Evolutionary conservation across 2,329 filamentous ascomycete genomes (phyloP), one percentile per base, ranked within the genome.

Genomic region (Niveomyces coronatus): DNA sequence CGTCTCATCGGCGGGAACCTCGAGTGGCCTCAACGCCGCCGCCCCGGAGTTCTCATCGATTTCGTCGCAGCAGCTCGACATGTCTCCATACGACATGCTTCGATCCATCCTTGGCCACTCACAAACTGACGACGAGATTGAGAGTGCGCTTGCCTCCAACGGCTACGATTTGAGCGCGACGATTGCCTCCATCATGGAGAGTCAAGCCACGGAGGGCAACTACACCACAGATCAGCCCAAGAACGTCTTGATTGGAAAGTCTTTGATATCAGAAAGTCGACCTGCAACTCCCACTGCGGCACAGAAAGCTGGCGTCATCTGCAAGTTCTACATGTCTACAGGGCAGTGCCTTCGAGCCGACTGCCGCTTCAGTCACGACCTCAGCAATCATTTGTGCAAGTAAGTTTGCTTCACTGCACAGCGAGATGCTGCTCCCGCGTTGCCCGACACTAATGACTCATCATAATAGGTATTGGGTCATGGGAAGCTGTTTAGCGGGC

Each of bases 41-140:
- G 85, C 85, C 5, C 82, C 88, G 17, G 87, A 95, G 57, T 95
- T 76, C 49, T 70, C 73, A 1, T 65, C 62, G 45, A 57, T 64
- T 55, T 67, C 71, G 22, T 63, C 71, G 35, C 75, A 81, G 55
- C 82, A 83, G 53, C 76, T 78, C 40, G 88, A 96, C 53, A 96
- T 98, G 89, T 93, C 85, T 42, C 89, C 91, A 1, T 94, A 95
- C 61, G 91, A 98, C 56, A 96, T 98, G 76, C 71, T 98, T 40
- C 84, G 91, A 44, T 95, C 89, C 5, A 93, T 98, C 28, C 70
- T 98, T 18, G 86, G 89, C 33, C 86, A 91, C 50, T 79, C 85
- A 39, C 82, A 84, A 53, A 82, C 85, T 3, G 89, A 96, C 51
- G 88, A 96, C 36, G 91, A 98, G 59, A 89, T 98, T 33, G 88